phyloP scores from a whole-genome alignment of 306 rosid genomes.

The Vigna trinervia region DNA sequence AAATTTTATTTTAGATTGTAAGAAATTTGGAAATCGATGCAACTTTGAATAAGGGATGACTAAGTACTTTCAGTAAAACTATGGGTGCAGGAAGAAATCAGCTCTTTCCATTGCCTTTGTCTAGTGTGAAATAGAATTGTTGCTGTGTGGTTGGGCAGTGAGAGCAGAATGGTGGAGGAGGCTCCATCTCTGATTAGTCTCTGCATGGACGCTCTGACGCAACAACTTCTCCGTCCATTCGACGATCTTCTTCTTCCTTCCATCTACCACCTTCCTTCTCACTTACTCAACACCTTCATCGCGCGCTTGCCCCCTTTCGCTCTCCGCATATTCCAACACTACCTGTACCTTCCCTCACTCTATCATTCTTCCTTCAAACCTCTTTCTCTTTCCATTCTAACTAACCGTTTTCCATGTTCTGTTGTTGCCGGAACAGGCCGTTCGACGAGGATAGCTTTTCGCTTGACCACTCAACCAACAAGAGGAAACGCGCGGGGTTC shows the following conservation, averaged over 20 bases:
- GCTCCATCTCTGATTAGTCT: slow-evolving; percentile 63
- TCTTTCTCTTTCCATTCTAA: not conserved
- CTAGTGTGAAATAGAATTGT: not conserved
- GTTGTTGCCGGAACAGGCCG: slow-evolving; percentile 52
- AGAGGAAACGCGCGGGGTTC: slow-evolving; percentile 78
- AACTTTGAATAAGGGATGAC: too few species aligned
- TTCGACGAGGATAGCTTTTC: slow-evolving; percentile 48
- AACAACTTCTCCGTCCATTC: slow-evolving; percentile 52
- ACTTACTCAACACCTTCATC: slow-evolving; percentile 59
- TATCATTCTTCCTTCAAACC: not conserved
- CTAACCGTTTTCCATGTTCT: not conserved
- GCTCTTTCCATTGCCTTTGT: too few species aligned
- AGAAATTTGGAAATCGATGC: too few species aligned
- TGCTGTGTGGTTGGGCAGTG: not conserved
- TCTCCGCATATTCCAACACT: slow-evolving; percentile 55
- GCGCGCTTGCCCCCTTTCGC: slow-evolving; percentile 61
- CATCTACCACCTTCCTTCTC: slow-evolving; percentile 54
- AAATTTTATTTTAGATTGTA: too few species aligned
- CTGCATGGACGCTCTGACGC: slow-evolving; percentile 55
- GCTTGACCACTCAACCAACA: slow-evolving; percentile 44
- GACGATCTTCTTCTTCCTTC: slow-evolving; percentile 45
- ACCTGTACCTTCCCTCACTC: slow-evolving; percentile 51
- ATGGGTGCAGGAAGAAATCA: too few species aligned
- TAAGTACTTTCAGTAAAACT: too few species aligned
- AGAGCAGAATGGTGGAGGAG: slow-evolving; percentile 47